phyloP scores from a whole-genome alignment of 805 yeast species.

The Torulaspora quercuum region DNA sequence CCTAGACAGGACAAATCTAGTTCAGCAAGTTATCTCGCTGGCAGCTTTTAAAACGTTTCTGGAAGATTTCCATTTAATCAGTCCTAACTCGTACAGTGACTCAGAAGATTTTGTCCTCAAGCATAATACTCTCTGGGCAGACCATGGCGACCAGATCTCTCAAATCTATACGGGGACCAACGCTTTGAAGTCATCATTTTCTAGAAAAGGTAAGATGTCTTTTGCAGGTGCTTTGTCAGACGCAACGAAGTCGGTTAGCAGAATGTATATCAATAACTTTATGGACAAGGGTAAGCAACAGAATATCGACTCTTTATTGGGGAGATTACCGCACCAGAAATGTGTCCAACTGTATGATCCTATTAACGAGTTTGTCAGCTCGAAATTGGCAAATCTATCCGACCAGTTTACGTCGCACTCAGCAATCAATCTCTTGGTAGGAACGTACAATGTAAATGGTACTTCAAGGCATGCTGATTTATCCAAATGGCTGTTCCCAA shows the following conservation, averaged over 20 bases:
- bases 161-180: slow-evolving; percentile 97
- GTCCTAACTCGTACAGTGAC: slow-evolving; percentile 25
- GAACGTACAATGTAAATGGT: slow-evolving; percentile 88
- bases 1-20: slow-evolving; percentile 87
- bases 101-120: slow-evolving; percentile 59
- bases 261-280: slow-evolving; percentile 94
- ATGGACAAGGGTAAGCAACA: slow-evolving; percentile 87
- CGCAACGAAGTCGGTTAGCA: slow-evolving; percentile 90
- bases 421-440: slow-evolving; percentile 64
- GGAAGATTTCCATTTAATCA: slow-evolving; percentile 39
- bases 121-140: slow-evolving; percentile 94
- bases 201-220: slow-evolving; percentile 94
- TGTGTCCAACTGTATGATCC: slow-evolving; percentile 84
- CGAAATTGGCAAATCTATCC: slow-evolving; percentile 45
- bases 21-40: slow-evolving; percentile 77
- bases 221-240: slow-evolving; percentile 96
- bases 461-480: slow-evolving; percentile 55
- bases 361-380: slow-evolving; percentile 74
- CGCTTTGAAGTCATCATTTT: slow-evolving; percentile 90
- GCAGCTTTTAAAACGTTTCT: slow-evolving; percentile 60
- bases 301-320: slow-evolving; percentile 83
- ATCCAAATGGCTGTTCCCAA: slow-evolving; percentile 78
- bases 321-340: slow-evolving; percentile 67
- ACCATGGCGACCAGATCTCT: slow-evolving; percentile 94
- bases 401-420: slow-evolving; percentile 56